Evolutionary conservation across 2,329 filamentous ascomycete species (phyloP).

Genomic region (Cercospora sp.): DNA sequence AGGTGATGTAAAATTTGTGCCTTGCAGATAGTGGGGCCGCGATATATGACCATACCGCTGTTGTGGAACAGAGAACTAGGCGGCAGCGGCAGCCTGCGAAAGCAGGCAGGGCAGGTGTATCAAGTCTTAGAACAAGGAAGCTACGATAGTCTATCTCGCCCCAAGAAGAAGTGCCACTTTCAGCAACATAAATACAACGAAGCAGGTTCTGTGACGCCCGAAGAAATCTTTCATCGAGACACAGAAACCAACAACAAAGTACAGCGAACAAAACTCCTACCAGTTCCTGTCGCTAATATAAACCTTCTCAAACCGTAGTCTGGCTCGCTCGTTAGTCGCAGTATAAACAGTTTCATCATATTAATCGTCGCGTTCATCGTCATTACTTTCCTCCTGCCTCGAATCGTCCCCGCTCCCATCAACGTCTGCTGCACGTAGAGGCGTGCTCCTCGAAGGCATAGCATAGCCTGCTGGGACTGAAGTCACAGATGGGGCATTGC

Average conservation of each 20-base stretch:
- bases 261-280: background rate
- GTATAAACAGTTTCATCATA: background rate
- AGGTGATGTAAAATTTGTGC: background rate
- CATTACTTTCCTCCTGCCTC: background rate
- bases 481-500: background rate
- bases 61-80: background rate
- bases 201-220: background rate
- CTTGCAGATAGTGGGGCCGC: background rate
- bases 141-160: background rate
- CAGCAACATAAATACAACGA: background rate
- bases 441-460: background rate
- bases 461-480: background rate
- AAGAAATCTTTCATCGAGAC: background rate
- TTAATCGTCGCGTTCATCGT: background rate
- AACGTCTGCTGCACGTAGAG: background rate
- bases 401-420: background rate
- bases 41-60: background rate
- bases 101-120: background rate
- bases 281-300: conserved; percentile 1
- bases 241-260: background rate
- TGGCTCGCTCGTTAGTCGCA: background rate
- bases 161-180: background rate
- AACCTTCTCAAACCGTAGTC: background rate
- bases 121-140: background rate
- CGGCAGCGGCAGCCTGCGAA: background rate